Evolutionary conservation across 345 rosid species (phyloP), one percentile per base, ranked within the genome.

Genomic region (Lumnitzera racemosa): DNA sequence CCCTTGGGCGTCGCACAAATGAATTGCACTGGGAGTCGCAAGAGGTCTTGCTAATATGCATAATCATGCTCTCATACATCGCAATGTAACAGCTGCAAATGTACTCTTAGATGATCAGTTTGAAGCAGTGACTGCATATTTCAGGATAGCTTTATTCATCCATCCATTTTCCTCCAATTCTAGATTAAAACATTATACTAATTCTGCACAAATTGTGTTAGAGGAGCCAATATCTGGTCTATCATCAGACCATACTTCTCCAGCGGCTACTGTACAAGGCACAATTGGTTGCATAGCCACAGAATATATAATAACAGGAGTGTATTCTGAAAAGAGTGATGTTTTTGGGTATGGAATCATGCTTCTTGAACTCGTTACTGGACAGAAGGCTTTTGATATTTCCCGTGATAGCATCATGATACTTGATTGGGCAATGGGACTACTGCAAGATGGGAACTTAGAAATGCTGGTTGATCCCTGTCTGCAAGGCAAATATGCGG

Each of bases 81-180:
- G 0, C 11, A 53, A 63, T 47, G 9, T 55, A 0, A 63, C 55
- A 17, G 8, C 54, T 15, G 16, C 67, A 23, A 55, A 63, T 31
- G 24, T 63, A 15, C 47, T 63, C 47, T 27, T 63, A 29, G 67
- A 27, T 10, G 58, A 55, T 25, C 36, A 63, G 29, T 48, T 54
- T 3, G 17, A 63, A 13, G 59, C 54, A 41, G 15, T 55, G 29
- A 47, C 55, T 55, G 24, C 10, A 24, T 23, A 63, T 13, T 54
- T 62, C 6, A 51, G 59, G 23, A n/a, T 46, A 53, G 59, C 13
- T 8, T 41, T n/a, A 46, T 20, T 62, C 15, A 47, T 58, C 17
- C 16, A 24, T 46, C 41, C 3, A 13, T 7, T 13, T 14, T n/a
- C 16, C 2, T 52, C 55, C 25, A 3, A 7, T 16, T 16, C 1